phyloP scores from a whole-genome alignment of 2,329 filamentous ascomycete genomes.

The Magnaporthiopsis rhizophila region DNA sequence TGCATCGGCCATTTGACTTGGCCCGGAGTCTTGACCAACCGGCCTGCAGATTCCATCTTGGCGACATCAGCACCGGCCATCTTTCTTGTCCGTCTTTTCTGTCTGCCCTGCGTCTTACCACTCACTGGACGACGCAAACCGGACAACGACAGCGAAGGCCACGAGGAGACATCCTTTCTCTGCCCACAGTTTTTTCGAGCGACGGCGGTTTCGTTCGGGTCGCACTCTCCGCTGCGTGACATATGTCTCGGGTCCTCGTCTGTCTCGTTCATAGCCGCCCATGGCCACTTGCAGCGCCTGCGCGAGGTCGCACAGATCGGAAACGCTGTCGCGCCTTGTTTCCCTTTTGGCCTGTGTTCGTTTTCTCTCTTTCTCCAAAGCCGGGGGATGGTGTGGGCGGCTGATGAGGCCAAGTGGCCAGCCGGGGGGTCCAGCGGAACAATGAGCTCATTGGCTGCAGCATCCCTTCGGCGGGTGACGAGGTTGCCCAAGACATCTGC shows the following conservation, averaged over 20 bases:
- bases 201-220: neutral
- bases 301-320: neutral
- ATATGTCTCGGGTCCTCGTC: neutral
- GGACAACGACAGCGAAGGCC: too few species aligned
- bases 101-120: too few species aligned
- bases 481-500: neutral
- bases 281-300: neutral
- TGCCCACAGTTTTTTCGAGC: too few species aligned
- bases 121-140: too few species aligned
- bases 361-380: neutral
- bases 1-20: neutral
- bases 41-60: too few species aligned
- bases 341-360: neutral
- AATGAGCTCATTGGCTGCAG: neutral
- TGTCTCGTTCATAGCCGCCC: too few species aligned
- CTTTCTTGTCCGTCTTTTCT: too few species aligned
- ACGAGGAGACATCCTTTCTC: too few species aligned
- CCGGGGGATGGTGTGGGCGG: too few species aligned
- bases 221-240: neutral
- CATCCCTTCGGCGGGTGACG: neutral
- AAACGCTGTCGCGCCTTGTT: neutral
- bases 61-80: too few species aligned
- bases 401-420: too few species aligned
- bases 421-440: neutral
- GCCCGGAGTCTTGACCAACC: too few species aligned